Evolutionary conservation across 1,284 basidiomycete species (phyloP), one percentile per base, ranked within the genome.

Genomic region (Hypsizygus ulmarius): DNA sequence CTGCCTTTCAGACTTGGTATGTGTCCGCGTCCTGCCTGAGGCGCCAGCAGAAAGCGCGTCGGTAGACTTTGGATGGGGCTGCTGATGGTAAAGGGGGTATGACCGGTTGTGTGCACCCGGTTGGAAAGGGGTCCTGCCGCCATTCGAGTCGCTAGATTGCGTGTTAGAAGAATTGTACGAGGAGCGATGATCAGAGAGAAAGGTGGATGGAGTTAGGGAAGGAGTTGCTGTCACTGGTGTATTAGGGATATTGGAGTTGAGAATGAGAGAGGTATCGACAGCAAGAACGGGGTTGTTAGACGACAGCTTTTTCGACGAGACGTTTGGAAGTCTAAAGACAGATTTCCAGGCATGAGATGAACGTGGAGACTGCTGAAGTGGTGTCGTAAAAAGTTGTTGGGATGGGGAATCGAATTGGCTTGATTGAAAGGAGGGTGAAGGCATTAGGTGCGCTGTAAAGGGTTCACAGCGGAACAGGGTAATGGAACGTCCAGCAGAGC

Each of bases 91-190:
- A 29, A 63, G 53, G 36, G 65, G 57, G 53, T 63, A 64, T 49
- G 64, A 53, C 51, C 55, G 36, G 54, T 62, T 56, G 21, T 61
- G 64, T 39, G 65, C 64, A 46, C 64, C 43, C 11, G 33, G 58
- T 54, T 63, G 60, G 62, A 68, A 67, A 39, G 62, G 64, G 42
- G 62, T 29, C 55, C 59, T 59, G 43, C 60, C 57, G 54, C 60
- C 59, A 62, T 77, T 78, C 1, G 82, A 86, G 59, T 85, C 84
- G 56, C 73, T 82, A 8, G 85, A 87, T 52, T 78, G 77, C 0
- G 82, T 81, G 55, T 79, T 79, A 34, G 84, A 87, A 8, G 86
- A 88, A 60, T 81, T 84, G 66, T 79, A 86, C 4, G 86, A 88
- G 35, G 77, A 82, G 41, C 84, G 76, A 46, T 78, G 77, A 64